Evolutionary conservation across 306 rosid species (phyloP).

Genomic region (Neltuma alba): DNA sequence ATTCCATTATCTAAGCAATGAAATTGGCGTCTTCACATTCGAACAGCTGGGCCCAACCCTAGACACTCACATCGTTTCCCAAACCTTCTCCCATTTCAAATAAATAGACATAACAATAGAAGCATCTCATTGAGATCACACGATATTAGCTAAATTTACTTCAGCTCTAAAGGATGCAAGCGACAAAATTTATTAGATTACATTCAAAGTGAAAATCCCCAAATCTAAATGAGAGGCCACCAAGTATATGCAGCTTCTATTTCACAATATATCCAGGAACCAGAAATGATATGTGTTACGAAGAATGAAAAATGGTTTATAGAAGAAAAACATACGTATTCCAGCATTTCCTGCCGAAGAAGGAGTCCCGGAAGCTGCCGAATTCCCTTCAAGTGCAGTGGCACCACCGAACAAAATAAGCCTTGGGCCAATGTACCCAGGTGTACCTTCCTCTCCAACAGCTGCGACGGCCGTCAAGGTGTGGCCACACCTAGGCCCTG

Average conservation of each 20-base stretch:
- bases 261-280: not conserved
- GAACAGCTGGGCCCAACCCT: conserved; percentile 21
- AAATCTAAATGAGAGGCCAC: conserved; percentile 17
- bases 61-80: conserved; percentile 1
- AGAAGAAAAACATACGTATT: conserved; percentile 68
- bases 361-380: conserved; percentile 96
- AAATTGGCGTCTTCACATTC: not conserved
- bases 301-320: not conserved
- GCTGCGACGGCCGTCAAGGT: conserved; percentile 96
- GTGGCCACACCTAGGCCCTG: conserved; percentile 98
- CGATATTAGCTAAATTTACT: conserved; percentile 3
- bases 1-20: conserved; percentile 25
- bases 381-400: conserved; percentile 97
- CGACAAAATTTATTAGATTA: conserved; percentile 16
- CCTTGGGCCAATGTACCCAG: conserved; percentile 93
- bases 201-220: conserved; percentile 20
- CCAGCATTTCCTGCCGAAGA: conserved; percentile 98
- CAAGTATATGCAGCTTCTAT: not conserved
- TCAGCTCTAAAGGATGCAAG: conserved; percentile 32
- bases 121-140: not conserved
- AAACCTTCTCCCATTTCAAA: not conserved
- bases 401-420: conserved; percentile 95
- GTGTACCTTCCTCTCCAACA: conserved; percentile 93
- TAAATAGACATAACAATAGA: not conserved
- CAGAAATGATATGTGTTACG: not conserved